Base-by-base conservation (phyloP, 805 yeast species). In the Phaffomyces antillensis region DNA sequence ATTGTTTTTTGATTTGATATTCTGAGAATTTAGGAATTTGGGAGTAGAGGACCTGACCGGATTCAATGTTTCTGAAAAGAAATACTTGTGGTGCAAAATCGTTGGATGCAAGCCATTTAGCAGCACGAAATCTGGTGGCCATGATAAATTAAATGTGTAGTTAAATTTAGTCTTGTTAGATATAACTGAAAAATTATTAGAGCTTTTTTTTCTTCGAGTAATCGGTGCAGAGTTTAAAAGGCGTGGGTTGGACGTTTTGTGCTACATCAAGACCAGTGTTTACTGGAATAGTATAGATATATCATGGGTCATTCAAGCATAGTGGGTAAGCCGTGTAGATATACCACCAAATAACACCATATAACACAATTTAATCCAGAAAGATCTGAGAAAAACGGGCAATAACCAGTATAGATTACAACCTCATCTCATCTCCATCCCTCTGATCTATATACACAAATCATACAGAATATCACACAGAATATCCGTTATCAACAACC, bases 21-120 rank as follows among this genome's bases (percentile, higher is more conserved):
- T 54, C 66, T 50, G 75, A 43, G 67, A 81, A 72, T 47, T 71
- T 72, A 35, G 96, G 93, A 12, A 85, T 76, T 65, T 90, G 96
- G 7, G 96, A 81, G 63, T 88, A 90, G 11, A 87, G 65, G 17
- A 89, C 95, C 69, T 90, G 96, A 6, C 96, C 97, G 36, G 84
- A 74, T 66, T 87, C 93, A 40, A 87, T 65, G 69, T 90, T 89
- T 61, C 93, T 78, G 71, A 86, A 91, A 37, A 88, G 65, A 59
- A 75, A 86, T 12, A 90, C 84, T 58, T 84, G 90, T 10, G 97
- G 96, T 4, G 87, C 95, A 62, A 78, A 77, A 10, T 78, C 76
- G 52, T 83, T 76, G 45, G 64, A 61, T 42, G 68, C 63, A 39
- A 82, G 66, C 86, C 87, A 81, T 43, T 65, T 55, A 12, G 83